These are phyloP conservation scores for Arachnomyces sp. DNA, from an alignment of 2,329 filamentous ascomycete genomes.

Conservation along the genomic window DNA sequence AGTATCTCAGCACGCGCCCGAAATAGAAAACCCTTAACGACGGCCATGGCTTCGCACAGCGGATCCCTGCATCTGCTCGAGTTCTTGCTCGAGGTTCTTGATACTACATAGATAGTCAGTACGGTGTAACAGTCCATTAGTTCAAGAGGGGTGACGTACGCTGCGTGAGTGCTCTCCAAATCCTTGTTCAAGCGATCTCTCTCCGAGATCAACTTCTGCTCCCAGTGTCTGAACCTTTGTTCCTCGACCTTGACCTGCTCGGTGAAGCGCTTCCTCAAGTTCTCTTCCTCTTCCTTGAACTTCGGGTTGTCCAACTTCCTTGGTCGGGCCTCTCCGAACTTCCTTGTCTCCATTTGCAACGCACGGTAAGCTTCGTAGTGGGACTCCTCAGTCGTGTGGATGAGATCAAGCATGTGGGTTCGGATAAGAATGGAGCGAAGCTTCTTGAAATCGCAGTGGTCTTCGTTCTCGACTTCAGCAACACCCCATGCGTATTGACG, in stretches of 20 bases:
- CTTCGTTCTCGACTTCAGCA: constrained; percentile 98
- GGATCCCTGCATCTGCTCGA: constrained; percentile 87
- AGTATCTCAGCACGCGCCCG: constrained; percentile 3
- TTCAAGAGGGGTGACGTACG: constrained; percentile 31
- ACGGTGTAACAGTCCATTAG: not conserved
- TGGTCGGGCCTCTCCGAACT: constrained; percentile 95
- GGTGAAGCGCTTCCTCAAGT: constrained; percentile 95
- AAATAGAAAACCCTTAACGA: constrained; percentile 50
- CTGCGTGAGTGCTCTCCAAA: constrained; percentile 92
- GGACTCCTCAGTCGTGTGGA: constrained; percentile 97
- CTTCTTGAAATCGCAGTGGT: constrained; percentile 99
- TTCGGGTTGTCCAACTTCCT: constrained; percentile 99
- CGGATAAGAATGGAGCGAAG: constrained; percentile 96
- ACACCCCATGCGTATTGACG: constrained; percentile 99
- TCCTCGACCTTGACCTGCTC: constrained; percentile 99
- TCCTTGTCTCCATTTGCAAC: constrained; percentile 99
- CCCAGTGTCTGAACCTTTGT: constrained; percentile 98
- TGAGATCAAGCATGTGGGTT: constrained; percentile 98
- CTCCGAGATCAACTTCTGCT: constrained; percentile 99
- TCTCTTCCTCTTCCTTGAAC: constrained; percentile 99
- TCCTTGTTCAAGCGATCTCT: constrained; percentile 99
- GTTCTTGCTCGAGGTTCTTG: constrained; percentile 64
- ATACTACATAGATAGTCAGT: constrained; percentile 33
- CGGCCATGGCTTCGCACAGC: constrained; percentile 86
- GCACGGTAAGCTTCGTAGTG: constrained; percentile 99